phyloP scores from a whole-genome alignment of 192 early-diverging fungal species.

The Umbelopsis ramanniana region DNA sequence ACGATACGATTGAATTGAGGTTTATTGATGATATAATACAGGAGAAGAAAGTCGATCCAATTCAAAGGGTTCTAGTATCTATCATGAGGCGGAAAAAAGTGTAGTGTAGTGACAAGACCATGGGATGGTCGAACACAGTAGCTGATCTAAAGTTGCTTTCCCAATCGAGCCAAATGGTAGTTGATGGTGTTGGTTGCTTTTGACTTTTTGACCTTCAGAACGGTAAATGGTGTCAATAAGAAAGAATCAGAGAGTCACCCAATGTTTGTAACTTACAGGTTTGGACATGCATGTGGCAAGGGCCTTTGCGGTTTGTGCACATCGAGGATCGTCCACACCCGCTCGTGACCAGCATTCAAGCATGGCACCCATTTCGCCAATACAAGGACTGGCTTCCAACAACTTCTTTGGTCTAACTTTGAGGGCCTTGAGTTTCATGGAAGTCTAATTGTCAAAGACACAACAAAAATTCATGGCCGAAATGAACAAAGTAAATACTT shows the following conservation, averaged over 20 bases:
- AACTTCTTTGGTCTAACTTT: constrained; percentile 62
- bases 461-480: neutral
- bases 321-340: constrained; percentile 57
- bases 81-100: neutral
- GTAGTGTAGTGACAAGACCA: neutral
- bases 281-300: constrained; percentile 60
- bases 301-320: constrained; percentile 50
- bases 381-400: constrained; percentile 55
- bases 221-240: neutral
- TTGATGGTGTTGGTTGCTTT: constrained; percentile 58
- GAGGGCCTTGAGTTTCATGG: constrained; percentile 65
- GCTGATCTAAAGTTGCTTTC: constrained; percentile 52
- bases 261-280: constrained; percentile 47
- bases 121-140: neutral
- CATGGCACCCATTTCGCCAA: constrained; percentile 61
- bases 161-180: constrained; percentile 60
- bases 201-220: constrained; percentile 43
- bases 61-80: neutral
- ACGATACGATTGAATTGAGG: neutral
- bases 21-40: constrained; percentile 1
- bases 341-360: constrained; percentile 65
- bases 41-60: neutral
- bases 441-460: neutral
- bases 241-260: neutral
- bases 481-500: neutral